Conservation (phyloP, 148 eudicot genomes). For the Polygonum maritimum region DNA sequence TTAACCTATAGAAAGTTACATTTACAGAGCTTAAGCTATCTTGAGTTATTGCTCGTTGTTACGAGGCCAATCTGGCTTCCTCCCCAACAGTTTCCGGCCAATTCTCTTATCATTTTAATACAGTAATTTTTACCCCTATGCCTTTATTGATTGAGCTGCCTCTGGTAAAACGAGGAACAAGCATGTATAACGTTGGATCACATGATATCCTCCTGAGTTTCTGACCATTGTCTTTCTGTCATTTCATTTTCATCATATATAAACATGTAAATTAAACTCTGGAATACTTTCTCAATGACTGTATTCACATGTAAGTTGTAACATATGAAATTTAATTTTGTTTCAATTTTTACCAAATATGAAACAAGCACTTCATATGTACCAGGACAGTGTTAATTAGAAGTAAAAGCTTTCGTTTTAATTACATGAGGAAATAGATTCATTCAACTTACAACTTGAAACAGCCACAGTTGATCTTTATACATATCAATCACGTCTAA, state of each 20-base stretch:
- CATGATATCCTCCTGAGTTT: not conserved
- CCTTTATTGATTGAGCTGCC: conserved; percentile 1
- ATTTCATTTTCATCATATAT: too few species aligned
- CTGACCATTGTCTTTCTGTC: not conserved
- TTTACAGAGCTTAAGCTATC: not conserved
- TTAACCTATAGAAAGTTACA: not conserved
- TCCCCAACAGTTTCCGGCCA: not conserved
- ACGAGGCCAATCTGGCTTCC: conserved; percentile 1
- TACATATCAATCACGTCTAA: too few species aligned
- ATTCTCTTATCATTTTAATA: not conserved
- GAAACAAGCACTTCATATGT: too few species aligned
- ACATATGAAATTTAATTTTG: not conserved
- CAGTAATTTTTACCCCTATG: not conserved
- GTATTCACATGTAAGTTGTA: not conserved
- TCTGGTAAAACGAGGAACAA: not conserved
- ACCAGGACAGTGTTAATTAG: too few species aligned
- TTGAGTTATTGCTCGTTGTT: conserved; percentile 1
- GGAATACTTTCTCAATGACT: not conserved
- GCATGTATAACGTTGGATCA: not conserved
- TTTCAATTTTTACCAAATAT: not conserved
- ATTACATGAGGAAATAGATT: too few species aligned
- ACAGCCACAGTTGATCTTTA: too few species aligned
- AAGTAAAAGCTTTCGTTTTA: too few species aligned
- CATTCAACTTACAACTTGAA: too few species aligned
- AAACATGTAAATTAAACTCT: not conserved